Evolutionary conservation across 2,329 filamentous ascomycete species (phyloP), one percentile per base, ranked within the genome.

Genomic region (Alternaria brassicae): DNA sequence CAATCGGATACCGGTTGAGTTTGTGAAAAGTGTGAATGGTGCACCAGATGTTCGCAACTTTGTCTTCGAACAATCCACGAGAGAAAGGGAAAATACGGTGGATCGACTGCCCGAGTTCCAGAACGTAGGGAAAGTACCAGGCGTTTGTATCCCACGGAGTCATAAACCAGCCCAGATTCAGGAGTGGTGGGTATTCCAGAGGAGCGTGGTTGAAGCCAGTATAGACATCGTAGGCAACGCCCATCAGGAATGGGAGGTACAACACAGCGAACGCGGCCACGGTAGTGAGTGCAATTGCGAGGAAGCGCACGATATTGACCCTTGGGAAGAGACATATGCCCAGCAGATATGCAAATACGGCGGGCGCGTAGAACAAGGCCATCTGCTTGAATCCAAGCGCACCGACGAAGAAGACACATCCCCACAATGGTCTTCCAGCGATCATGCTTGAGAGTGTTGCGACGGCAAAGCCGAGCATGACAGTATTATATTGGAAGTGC

Each of bases 321-420:
- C 83, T 83, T 1, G 93, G 93, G 63, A 89, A 89, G n/a, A 96
- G 70, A 73, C 93, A 97, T 72, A 89, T 88, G 8, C 94, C 95
- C 1, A 98, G 82, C 2, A 99, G 87, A 73, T 93, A 99, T 30
- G 92, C 90, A 76, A 98, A 98, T 57, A 98, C 89, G 19, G 90
- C 89, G 13, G 96, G 93, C 3, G 96, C 93, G 78, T 97, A 99
- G 81, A 98, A 99, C 15, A 99, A 84, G 1, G 94, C 94, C 96
- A 99, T 99, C 78, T 99, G 95, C 82, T 99, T 99, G 84, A 98
- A 99, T 6, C 92, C 92, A n/a, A 99, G 83, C 3, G 94, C 91
- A 15, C 87, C 88, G 6, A 99, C 95, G 70, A 99, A 99, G 81
- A 97, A 97, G 59, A 97, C 86, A 62, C 92, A 93, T 25, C 91